Percentiles rank a stretch among this genome's conserved stretches.
phyloP scores from a whole-genome alignment of 2,329 filamentous ascomycete species.

The Botrytis byssoidea region DNA sequence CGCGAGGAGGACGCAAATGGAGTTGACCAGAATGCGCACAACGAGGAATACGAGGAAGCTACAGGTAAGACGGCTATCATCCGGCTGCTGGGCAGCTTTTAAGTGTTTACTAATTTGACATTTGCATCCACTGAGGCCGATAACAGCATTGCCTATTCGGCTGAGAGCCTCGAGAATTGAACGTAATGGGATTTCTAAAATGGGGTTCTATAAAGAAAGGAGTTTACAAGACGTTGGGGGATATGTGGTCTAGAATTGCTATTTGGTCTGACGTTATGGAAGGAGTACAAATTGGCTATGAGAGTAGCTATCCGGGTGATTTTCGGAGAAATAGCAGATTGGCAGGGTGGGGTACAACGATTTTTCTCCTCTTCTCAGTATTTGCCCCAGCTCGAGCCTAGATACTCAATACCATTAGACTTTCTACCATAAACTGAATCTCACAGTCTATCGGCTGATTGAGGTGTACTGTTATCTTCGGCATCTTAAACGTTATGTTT shows the following conservation, averaged over 20 bases:
- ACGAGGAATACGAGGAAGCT: not conserved
- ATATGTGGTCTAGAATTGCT: not conserved
- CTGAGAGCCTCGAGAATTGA: not conserved
- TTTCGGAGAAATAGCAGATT: not conserved
- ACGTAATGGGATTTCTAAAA: not conserved
- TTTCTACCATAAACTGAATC: not conserved
- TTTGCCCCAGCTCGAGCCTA: not conserved
- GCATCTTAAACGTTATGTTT: not conserved
- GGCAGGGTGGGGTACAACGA: not conserved
- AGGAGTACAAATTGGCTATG: not conserved
- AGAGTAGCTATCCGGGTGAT: not conserved
- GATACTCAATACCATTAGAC: not conserved
- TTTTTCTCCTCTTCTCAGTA: not conserved
- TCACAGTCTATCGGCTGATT: not conserved
- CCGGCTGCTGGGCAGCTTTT: not conserved
- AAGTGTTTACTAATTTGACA: not conserved
- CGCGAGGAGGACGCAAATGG: no score
- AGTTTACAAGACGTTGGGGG: not conserved
- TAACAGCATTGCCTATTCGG: not conserved
- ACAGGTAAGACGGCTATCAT: not conserved
- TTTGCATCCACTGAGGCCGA: not conserved
- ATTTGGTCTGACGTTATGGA: not conserved
- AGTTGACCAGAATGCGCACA: not conserved
- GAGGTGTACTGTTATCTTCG: not conserved
- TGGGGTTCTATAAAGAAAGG: not conserved